Base-by-base conservation (phyloP, 371 early-diverging fungal genomes). In the Syncephalastrum sp. region DNA sequence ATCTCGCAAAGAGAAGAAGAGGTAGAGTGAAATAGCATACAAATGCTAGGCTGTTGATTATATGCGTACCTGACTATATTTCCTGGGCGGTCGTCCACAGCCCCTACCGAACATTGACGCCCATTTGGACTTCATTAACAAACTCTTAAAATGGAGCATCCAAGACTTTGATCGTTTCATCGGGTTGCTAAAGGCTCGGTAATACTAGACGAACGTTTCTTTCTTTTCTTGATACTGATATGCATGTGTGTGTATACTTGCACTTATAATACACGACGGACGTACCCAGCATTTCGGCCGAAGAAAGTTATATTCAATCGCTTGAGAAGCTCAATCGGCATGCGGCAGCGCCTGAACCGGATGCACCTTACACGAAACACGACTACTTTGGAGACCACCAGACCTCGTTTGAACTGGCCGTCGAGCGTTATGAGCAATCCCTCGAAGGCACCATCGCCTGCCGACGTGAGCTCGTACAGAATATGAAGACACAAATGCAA, bases 131-230 rank as follows among this genome's bases (percentile, higher is more conserved):
- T 61, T 45, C 33, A 49, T 61, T 44, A 54, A 61, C 44, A 55
- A 56, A 15, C 29, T 61, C 10, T 41, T 61, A 16, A 51, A 61
- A 42, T 61, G 61, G 61, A 61, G 44, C 44, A 19, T 56, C 19
- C 51, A 47, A 1, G 61, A 61, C 42, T 41, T 61, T 23, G 61
- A 61, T 47, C 56, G 48, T 46, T 61, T 55, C 43, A 61, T 61
- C 27, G 6, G 33, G 15, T 29, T 61, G 38, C 44, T 61, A 5
- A 55, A 50, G 23, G 48, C 52, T 41, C 56, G 61, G 61, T 61
- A 19, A 33, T 41, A 8, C 6, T 23, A 1, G 23, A 46, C 38
- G 7, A 10, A 10, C 6, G 12, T 12, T 33, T 33, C 38, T 10
- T 33, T 2, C 38, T 29, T 29, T 29, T 33, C 38, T 33, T 33